Conservation (phyloP, 306 rosid species). For the Malus orientalis region DNA sequence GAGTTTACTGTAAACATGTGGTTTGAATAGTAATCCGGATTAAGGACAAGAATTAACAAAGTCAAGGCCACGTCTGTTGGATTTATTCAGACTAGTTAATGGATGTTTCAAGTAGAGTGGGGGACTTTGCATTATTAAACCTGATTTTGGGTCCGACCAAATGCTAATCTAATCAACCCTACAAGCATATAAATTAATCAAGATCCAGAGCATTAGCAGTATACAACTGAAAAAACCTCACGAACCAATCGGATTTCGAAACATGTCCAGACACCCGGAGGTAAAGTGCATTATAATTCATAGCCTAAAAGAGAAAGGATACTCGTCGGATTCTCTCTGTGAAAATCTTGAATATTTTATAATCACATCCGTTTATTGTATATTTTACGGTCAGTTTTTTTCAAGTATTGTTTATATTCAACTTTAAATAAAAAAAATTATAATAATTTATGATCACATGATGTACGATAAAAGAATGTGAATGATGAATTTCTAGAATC, state of each 20-base stretch:
- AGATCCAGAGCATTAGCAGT: not conserved
- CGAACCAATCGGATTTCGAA: not conserved
- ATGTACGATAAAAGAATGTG: too few relatives aligned
- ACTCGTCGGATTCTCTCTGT: too few relatives aligned
- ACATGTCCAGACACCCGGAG: not conserved
- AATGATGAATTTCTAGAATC: fast-evolving
- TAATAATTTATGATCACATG: fast-evolving
- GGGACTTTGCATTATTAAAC: not conserved
- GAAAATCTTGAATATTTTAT: fast-evolving
- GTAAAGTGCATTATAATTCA: not conserved
- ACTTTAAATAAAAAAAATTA: too few relatives aligned
- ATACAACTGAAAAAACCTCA: not conserved
- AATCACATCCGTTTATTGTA: too few relatives aligned
- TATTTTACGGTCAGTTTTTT: fast-evolving
- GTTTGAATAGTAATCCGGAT: not conserved
- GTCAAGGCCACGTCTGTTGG: not conserved
- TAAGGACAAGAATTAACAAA: not conserved
- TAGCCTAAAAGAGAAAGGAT: not conserved
- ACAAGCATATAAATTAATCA: not conserved
- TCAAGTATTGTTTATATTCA: too few relatives aligned
- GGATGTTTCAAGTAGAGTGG: not conserved
- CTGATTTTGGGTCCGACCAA: not conserved
- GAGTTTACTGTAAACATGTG: not conserved
- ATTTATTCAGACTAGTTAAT: not conserved
- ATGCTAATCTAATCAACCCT: not conserved